phyloP scores from a whole-genome alignment of 1,284 basidiomycete species.

The Microbotryomycetes sp. region DNA sequence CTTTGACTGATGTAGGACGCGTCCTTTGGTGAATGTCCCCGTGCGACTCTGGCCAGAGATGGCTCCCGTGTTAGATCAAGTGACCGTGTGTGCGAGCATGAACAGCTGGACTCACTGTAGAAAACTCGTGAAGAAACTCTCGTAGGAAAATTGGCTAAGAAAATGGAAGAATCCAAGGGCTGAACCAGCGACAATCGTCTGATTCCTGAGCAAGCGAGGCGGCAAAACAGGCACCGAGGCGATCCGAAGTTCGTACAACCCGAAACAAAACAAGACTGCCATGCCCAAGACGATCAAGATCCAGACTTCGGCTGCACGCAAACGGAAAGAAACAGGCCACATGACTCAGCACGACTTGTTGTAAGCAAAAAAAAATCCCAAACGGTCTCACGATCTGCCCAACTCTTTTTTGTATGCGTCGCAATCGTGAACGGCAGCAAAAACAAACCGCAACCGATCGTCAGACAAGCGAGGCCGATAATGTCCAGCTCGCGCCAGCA shows the following conservation, averaged over 20 bases:
- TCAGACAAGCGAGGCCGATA: conserved; percentile 32
- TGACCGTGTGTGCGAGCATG: too few relatives aligned
- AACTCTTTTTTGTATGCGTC: conserved; percentile 25
- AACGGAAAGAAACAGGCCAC: neutral
- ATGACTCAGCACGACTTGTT: neutral
- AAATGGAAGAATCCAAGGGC: conserved; percentile 37
- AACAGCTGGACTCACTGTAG: conserved; percentile 28
- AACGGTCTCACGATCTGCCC: conserved; percentile 29
- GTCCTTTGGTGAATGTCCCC: conserved; percentile 33
- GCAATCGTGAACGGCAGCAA: conserved; percentile 35
- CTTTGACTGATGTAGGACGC: conserved; percentile 37
- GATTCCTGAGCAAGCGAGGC: conserved; percentile 30
- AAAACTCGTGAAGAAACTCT: conserved; percentile 36
- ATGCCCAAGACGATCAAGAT: conserved; percentile 25
- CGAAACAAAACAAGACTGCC: conserved; percentile 31
- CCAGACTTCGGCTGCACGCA: conserved; percentile 20
- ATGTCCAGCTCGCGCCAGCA: conserved; percentile 34
- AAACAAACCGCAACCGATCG: conserved; percentile 31
- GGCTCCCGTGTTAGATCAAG: too few relatives aligned
- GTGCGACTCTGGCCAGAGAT: conserved; percentile 36
- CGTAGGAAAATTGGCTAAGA: conserved; percentile 29
- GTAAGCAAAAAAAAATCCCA: neutral
- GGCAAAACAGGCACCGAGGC: conserved; percentile 35
- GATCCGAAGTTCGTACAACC: conserved; percentile 30
- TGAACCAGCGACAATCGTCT: conserved; percentile 34